Evolutionary conservation across 2,329 filamentous ascomycete genomes (phyloP).

Genomic region (Nectriaceae sp.): DNA sequence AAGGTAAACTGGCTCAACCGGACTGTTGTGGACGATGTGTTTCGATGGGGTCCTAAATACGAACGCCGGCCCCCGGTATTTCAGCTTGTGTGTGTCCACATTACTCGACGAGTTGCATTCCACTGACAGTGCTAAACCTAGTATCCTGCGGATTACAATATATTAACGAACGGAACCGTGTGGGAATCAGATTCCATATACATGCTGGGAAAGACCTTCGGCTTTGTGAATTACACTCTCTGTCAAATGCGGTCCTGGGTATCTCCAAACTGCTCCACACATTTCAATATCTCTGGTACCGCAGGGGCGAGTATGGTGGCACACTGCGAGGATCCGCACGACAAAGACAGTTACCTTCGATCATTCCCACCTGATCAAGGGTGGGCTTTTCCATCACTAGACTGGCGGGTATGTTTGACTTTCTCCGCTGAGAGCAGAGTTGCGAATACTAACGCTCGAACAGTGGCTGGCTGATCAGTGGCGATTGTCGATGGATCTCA

Average conservation of each 20-base stretch:
- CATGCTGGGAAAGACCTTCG: conserved; percentile 56
- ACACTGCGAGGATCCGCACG: conserved; percentile 58
- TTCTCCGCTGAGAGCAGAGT: no score
- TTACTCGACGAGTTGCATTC: conserved; percentile 7
- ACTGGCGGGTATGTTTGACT: conserved; percentile 49
- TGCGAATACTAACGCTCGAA: conserved; percentile 5
- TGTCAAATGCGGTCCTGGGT: conserved; percentile 67
- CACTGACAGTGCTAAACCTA: conserved; percentile 23
- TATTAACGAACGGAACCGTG: conserved; percentile 57
- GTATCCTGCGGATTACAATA: conserved; percentile 66
- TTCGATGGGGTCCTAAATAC: conserved; percentile 62
- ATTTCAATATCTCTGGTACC: conserved; percentile 56
- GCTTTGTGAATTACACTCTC: conserved; percentile 58
- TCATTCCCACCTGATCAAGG: conserved; percentile 36
- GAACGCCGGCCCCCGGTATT: conserved; percentile 55
- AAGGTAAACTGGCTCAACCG: conserved; percentile 48
- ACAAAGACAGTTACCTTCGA: conserved; percentile 57
- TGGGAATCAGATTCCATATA: conserved; percentile 58
- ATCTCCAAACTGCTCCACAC: conserved; percentile 67
- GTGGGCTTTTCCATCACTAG: conserved; percentile 36
- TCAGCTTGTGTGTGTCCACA: conserved; percentile 39
- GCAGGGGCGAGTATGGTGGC: conserved; percentile 61
- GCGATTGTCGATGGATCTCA: conserved; percentile 56
- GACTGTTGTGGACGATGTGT: conserved; percentile 69
- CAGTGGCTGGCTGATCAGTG: conserved; percentile 54